Base-by-base conservation (phyloP, 495 filamentous ascomycete species). In the Aspergillus wentii region DNA sequence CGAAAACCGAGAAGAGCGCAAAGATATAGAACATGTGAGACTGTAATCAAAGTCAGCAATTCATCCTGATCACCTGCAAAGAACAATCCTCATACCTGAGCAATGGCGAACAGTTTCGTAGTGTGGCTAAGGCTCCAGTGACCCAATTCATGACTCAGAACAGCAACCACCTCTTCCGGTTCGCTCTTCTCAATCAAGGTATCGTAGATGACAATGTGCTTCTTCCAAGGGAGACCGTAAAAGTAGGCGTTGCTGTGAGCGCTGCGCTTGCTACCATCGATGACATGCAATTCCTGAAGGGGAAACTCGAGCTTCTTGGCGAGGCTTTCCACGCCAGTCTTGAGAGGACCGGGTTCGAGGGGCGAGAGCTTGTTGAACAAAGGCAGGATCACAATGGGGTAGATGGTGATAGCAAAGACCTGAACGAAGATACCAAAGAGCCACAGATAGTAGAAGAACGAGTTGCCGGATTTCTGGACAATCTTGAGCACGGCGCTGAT, bases 191-290 rank as follows among this genome's bases (percentile, higher is more conserved):
- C 91, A 35, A 98, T 89, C 46, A 98, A 63, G 8, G 92, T 98
- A 55, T 98, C 92, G 52, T 94, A 98, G 56, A 98, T 94, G 49
- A 98, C 92, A 66, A 98, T 98, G 69, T 95, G 92, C 77, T 98
- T 98, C 77, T 95, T 96, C 90, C 92, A 97, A 5, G 92, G 92
- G 38, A 98, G 74, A 36, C 92, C 92, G 46, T 92, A 95, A 68
- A 98, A 98, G 66, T 97, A 98, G 30, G 92, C 92, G 54, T 98
- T 98, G 69, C 86, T 94, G 67, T 98, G 92, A 19, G 92, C 88
- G 52, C 85, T 91, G 45, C 92, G 82, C 76, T 95, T 96, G 72
- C 88, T 95, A 20, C 92, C 94, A 57, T 98, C 92, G 51, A 98
- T 98, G 48, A 96, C 90, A 51, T 92, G 83, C 15, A 98, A 73